phyloP scores from a whole-genome alignment of 768 basidiomycete species.

The Mycena kentingensis region DNA sequence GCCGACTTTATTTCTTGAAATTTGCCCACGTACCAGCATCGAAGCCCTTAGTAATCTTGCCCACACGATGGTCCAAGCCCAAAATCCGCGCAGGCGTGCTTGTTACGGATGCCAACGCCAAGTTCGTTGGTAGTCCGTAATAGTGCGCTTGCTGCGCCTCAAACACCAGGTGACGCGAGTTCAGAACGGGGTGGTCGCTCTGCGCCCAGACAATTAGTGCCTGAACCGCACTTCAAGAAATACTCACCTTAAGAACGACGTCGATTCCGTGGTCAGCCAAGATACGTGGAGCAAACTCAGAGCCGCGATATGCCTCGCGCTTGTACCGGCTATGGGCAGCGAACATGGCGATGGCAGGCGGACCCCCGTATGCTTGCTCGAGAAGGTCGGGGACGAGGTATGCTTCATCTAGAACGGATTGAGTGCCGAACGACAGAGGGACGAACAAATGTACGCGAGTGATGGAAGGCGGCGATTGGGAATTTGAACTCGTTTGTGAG shows the following conservation, averaged over 20 bases:
- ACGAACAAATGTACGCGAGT: conserved; percentile 40
- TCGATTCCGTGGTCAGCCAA: conserved; percentile 65
- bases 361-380: conserved; percentile 55
- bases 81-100: conserved; percentile 62
- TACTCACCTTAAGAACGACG: conserved; percentile 70
- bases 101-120: conserved; percentile 66
- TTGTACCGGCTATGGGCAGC: conserved; percentile 62
- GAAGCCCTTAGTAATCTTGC: conserved; percentile 62
- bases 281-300: conserved; percentile 71
- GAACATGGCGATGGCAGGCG: conserved; percentile 75
- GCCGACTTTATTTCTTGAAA: not conserved
- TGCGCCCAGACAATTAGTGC: conserved; percentile 28
- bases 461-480: conserved; percentile 74
- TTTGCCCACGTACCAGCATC: conserved; percentile 55
- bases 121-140: conserved; percentile 58
- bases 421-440: not conserved
- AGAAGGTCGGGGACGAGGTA: conserved; percentile 79
- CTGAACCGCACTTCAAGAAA: not conserved
- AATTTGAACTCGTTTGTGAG: conserved; percentile 83
- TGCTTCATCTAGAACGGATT: conserved; percentile 50
- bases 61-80: conserved; percentile 71
- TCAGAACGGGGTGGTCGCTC: conserved; percentile 59
- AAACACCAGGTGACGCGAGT: conserved; percentile 66
- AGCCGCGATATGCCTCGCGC: conserved; percentile 65
- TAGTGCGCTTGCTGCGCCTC: conserved; percentile 74